Percentiles rank a stretch among this genome's conserved stretches.
phyloP scores from a whole-genome alignment of 73 alveolate genomes.

The Paramecium caudatum region DNA sequence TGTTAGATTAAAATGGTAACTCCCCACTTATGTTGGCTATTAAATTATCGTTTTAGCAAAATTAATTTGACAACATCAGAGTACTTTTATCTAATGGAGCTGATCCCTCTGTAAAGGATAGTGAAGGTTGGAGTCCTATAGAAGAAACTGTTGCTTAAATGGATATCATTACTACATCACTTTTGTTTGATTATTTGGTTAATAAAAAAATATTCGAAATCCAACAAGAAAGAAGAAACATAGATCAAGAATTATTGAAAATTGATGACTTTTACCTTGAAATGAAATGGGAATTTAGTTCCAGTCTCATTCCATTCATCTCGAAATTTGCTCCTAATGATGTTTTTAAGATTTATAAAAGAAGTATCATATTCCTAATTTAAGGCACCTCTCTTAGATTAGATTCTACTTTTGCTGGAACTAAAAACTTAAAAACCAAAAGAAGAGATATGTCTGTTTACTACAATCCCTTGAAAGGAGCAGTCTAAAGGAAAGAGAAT shows the following conservation, averaged over 20 bases:
- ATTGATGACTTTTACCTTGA: slow-evolving; percentile 91
- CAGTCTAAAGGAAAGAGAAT: slow-evolving; percentile 68
- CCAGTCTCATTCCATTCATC: slow-evolving; percentile 86
- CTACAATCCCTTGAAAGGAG: slow-evolving; percentile 77
- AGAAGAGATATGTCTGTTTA: slow-evolving; percentile 86
- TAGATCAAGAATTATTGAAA: slow-evolving; percentile 69
- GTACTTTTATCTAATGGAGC: slow-evolving; percentile 72
- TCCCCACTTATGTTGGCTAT: slow-evolving; percentile 88
- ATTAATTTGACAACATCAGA: slow-evolving; percentile 74
- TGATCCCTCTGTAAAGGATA: slow-evolving; percentile 84
- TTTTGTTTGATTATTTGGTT: slow-evolving; percentile 83
- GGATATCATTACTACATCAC: slow-evolving; percentile 82
- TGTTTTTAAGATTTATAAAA: slow-evolving; percentile 88
- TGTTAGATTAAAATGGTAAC: slow-evolving; percentile 85
- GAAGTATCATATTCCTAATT: slow-evolving; percentile 81
- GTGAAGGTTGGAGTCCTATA: slow-evolving; percentile 87
- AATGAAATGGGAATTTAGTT: slow-evolving; percentile 91
- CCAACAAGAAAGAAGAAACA: slow-evolving; percentile 70
- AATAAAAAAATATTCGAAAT: slow-evolving; percentile 78
- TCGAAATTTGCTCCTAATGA: slow-evolving; percentile 90
- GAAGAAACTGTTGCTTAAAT: slow-evolving; percentile 87
- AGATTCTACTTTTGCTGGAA: slow-evolving; percentile 89
- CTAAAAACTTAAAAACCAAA: slow-evolving; percentile 80
- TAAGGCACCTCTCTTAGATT: slow-evolving; percentile 83
- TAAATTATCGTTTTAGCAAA: slow-evolving; percentile 77